Evolutionary conservation across 139 green algal species (phyloP).

Genomic region (Tetraselmis striata): DNA sequence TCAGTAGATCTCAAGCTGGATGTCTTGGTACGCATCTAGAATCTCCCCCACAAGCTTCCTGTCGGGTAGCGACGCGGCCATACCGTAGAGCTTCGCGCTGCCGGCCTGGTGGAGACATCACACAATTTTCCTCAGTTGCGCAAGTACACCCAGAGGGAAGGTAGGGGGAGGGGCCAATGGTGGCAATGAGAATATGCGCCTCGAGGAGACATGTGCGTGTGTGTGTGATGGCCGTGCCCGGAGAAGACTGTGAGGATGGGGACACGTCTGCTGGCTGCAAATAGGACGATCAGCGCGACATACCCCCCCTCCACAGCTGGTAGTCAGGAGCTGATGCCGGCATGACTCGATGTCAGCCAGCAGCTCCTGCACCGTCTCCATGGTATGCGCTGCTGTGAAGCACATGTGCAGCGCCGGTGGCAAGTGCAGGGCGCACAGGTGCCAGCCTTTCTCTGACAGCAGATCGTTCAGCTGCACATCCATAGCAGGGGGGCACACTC

Average conservation of each 20-base stretch:
- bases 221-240: no score
- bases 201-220: no score
- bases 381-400: constrained; percentile 72
- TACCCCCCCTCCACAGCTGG: neutral
- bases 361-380: constrained; percentile 20
- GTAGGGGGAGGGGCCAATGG: no score
- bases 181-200: no score
- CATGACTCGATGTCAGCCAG: constrained; percentile 31
- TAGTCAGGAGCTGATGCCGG: constrained; percentile 11
- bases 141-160: no score
- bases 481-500: no score
- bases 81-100: constrained; percentile 61
- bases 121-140: no score
- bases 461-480: constrained; percentile 58
- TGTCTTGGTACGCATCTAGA: constrained; percentile 76
- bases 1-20: constrained; percentile 44
- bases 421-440: constrained; percentile 78
- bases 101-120: neutral
- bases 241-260: no score
- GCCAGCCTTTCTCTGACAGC: constrained; percentile 67
- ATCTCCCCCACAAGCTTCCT: constrained; percentile 71
- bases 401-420: constrained; percentile 85
- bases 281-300: no score
- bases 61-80: constrained; percentile 67
- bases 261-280: no score